These are phyloP conservation scores for Kuraishia molischiana DNA, from an alignment of 805 yeast species.

Conservation along the genomic window DNA sequence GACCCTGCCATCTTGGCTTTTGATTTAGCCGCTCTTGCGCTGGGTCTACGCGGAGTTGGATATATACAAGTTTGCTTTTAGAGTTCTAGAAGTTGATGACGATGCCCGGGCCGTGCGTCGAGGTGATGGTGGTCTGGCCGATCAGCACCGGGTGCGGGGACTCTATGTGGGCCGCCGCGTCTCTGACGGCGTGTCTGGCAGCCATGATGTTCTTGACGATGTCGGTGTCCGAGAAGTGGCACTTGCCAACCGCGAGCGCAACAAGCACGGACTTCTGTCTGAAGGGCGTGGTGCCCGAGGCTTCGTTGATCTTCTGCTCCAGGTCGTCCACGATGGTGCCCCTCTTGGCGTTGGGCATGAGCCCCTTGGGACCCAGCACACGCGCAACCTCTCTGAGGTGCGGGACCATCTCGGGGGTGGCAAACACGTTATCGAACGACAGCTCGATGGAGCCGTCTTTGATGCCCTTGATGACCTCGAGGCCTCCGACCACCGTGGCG, in stretches of 20 bases:
- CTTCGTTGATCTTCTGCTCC: conserved; percentile 36
- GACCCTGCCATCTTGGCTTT: too few species aligned
- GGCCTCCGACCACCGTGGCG: conserved; percentile 63
- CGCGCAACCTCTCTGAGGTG: conserved; percentile 63
- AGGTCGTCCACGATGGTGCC: conserved; percentile 79
- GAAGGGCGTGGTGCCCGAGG: conserved; percentile 65
- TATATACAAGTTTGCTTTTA: too few species aligned
- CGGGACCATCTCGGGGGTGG: conserved; percentile 73
- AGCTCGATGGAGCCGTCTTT: conserved; percentile 35
- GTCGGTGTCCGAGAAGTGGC: conserved; percentile 69
- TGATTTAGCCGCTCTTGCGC: too few species aligned
- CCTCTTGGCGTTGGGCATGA: conserved; percentile 80
- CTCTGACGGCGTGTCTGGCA: conserved; percentile 51
- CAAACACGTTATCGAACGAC: conserved; percentile 67
- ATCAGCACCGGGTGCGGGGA: conserved; percentile 58
- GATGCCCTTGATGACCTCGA: conserved; percentile 56
- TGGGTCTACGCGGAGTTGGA: too few species aligned
- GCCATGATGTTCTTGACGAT: conserved; percentile 61
- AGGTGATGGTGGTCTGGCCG: conserved; percentile 58
- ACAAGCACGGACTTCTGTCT: conserved; percentile 60
- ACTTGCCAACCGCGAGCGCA: conserved; percentile 65
- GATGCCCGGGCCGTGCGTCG: conserved; percentile 75
- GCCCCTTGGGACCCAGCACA: conserved; percentile 76
- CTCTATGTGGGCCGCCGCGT: conserved; percentile 43
- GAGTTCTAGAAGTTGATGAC: conserved; percentile 54